Evolutionary conservation across 306 rosid genomes (phyloP).

Genomic region (Pyrus pyrifolia): DNA sequence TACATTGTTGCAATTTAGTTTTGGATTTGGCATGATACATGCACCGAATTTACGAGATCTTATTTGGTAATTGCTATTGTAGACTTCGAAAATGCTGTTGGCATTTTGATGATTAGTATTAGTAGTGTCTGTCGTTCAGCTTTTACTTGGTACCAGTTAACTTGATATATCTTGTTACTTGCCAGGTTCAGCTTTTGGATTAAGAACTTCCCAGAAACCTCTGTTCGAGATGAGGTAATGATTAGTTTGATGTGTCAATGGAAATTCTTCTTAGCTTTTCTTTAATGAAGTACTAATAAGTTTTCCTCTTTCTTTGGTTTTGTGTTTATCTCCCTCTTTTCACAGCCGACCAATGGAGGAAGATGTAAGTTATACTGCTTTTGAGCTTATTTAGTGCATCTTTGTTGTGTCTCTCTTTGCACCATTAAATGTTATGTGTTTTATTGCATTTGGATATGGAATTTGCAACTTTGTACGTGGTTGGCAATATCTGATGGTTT

Average conservation of each 20-base stretch:
- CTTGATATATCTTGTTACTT: not conserved
- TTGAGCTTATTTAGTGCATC: not conserved
- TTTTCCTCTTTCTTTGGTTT: not conserved
- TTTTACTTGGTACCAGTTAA: not conserved
- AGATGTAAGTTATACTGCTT: slow-evolving; percentile 54
- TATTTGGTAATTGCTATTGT: not conserved
- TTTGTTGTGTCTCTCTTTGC: not conserved
- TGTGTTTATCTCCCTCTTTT: not conserved
- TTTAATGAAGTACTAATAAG: not conserved
- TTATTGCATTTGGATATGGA: not conserved
- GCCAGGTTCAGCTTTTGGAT: not conserved
- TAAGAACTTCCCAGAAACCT: not conserved
- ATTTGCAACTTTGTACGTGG: not conserved
- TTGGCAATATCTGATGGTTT: not conserved
- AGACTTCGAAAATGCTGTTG: not conserved
- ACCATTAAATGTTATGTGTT: not conserved
- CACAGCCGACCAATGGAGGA: slow-evolving; percentile 70
- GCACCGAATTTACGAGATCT: not conserved
- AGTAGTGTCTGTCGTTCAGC: not conserved
- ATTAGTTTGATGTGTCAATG: not conserved
- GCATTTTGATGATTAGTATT: not conserved
- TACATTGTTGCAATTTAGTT: not conserved
- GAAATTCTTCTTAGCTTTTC: not conserved
- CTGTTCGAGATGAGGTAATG: slow-evolving; percentile 16
- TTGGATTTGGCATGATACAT: not conserved